Evolutionary conservation across 2,329 filamentous ascomycete species (phyloP).

Genomic region (Diaporthe ilicicola): DNA sequence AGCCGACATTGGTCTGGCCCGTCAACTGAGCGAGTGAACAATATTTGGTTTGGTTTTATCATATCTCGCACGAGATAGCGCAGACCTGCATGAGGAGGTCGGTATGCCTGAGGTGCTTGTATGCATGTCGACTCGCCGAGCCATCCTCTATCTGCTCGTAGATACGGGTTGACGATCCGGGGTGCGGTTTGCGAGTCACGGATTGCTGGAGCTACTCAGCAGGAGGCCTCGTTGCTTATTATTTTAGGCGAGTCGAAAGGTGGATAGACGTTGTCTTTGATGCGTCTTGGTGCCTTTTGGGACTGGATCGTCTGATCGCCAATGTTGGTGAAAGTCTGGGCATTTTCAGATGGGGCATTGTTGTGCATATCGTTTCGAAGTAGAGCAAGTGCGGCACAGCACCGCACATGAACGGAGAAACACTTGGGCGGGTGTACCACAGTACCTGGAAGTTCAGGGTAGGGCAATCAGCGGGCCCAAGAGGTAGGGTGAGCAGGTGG

Average conservation of each 20-base stretch:
- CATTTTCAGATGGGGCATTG: conserved; percentile 8
- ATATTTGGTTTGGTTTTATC: neutral
- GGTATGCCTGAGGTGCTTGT: neutral
- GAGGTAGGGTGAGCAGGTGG: neutral
- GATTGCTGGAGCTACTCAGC: conserved; percentile 4
- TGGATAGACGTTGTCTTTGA: conserved; percentile 9
- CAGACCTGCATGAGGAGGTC: neutral
- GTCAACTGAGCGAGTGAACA: neutral
- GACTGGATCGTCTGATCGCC: conserved; percentile 22
- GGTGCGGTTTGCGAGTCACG: neutral
- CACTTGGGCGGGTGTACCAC: too few species aligned
- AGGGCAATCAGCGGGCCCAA: too few species aligned
- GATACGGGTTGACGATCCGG: neutral
- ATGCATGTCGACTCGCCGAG: conserved; percentile 11
- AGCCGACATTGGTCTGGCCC: neutral
- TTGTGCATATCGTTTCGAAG: neutral
- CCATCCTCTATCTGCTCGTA: neutral
- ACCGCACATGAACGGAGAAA: neutral
- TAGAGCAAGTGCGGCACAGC: neutral
- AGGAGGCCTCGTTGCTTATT: conserved; percentile 19
- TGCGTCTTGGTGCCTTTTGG: neutral
- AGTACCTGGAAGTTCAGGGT: too few species aligned
- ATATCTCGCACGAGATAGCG: conserved; percentile 8
- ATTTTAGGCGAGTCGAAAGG: neutral
- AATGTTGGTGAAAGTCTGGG: conserved; percentile 23